phyloP scores from a whole-genome alignment of 1,284 basidiomycete species.

The Somion occarium region DNA sequence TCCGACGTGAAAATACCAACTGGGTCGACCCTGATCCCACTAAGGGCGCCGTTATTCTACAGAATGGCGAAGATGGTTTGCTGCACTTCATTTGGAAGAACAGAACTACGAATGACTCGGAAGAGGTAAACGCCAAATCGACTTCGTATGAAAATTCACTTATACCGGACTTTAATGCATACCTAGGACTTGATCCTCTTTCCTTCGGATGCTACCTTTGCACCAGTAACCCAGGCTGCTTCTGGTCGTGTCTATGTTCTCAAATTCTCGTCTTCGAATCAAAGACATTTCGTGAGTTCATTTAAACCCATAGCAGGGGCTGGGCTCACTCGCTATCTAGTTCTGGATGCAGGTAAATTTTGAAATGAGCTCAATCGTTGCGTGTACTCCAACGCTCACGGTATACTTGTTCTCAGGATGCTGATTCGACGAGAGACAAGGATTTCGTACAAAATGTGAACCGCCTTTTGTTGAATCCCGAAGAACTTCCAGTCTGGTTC shows the following conservation, averaged over 20 bases:
- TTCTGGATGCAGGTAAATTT: conserved; percentile 77
- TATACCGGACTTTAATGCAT: background rate
- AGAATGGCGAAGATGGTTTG: conserved; percentile 67
- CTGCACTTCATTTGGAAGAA: conserved; percentile 78
- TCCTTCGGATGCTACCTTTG: conserved; percentile 73
- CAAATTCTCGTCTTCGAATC: conserved; percentile 76
- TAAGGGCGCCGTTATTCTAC: conserved; percentile 68
- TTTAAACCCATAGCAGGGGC: no score
- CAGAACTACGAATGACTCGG: conserved; percentile 48
- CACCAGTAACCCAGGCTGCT: conserved; percentile 55
- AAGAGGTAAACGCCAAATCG: conserved; percentile 45
- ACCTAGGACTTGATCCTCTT: conserved; percentile 72
- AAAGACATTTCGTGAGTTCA: conserved; percentile 71
- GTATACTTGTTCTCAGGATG: conserved; percentile 59
- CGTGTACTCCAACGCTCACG: background rate
- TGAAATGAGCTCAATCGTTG: background rate
- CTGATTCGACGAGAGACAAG: conserved; percentile 59
- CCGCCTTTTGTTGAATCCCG: conserved; percentile 59
- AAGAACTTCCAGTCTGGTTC: conserved; percentile 56
- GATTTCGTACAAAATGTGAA: conserved; percentile 72
- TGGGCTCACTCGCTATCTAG: no score
- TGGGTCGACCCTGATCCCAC: conserved; percentile 59
- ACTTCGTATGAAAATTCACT: background rate
- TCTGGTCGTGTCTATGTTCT: conserved; percentile 71
- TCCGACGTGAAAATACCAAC: conserved; percentile 60